A percentile compares a stretch with the other conserved stretches of the same genome.
These are phyloP conservation scores for Cryptosporidium felis DNA, from an alignment of 169 alveolate species.

Conservation along the genomic window DNA sequence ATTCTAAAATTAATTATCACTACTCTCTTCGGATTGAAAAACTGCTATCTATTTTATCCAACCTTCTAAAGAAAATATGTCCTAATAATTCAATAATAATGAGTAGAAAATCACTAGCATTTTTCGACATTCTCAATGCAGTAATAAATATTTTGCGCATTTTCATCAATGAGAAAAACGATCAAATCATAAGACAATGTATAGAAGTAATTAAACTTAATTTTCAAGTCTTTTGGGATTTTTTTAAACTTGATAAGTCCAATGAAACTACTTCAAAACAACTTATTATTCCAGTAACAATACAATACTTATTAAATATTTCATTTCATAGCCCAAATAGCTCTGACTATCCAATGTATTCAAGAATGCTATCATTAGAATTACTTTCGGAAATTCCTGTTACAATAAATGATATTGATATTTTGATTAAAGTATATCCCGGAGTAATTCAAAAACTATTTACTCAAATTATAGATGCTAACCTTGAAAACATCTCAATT, in stretches of 20 bases:
- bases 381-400: slow-evolving; percentile 27
- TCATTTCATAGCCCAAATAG: neutral
- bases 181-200: neutral
- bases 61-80: neutral
- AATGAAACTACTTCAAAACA: neutral
- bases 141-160: neutral
- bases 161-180: neutral
- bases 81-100: neutral
- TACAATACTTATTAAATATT: slow-evolving; percentile 11
- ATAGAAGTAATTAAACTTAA: neutral
- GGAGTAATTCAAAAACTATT: slow-evolving; percentile 41
- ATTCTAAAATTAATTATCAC: too few relatives aligned
- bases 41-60: neutral
- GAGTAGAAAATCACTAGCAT: slow-evolving; percentile 30
- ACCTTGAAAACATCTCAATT: neutral
- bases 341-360: neutral
- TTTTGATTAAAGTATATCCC: slow-evolving; percentile 18
- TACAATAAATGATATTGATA: neutral
- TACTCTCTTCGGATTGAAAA: neutral
- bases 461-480: neutral
- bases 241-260: neutral
- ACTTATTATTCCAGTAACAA: slow-evolving; percentile 28
- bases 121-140: slow-evolving; percentile 13
- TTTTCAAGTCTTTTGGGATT: slow-evolving; percentile 45
- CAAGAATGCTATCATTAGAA: neutral